Evolutionary conservation across 768 basidiomycete species (phyloP).

Genomic region (Arthromyces matolae): DNA sequence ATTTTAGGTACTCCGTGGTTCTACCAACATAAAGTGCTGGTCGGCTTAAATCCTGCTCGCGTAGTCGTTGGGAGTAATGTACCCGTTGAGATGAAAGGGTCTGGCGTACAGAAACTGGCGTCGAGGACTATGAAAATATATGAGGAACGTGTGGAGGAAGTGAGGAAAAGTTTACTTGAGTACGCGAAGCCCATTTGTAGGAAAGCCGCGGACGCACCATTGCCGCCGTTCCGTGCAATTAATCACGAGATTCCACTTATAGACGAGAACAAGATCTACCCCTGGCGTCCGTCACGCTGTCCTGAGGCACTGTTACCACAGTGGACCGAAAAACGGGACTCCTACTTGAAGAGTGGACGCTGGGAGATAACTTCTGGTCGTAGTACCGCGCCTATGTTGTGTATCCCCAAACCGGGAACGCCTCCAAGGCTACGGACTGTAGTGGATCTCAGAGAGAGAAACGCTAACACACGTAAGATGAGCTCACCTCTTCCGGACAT

Average conservation of each 20-base stretch:
- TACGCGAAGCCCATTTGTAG: conserved; percentile 25
- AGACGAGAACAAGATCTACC: conserved; percentile 15
- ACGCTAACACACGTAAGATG: conserved; percentile 8
- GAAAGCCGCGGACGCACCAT: conserved; percentile 21
- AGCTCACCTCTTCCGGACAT: conserved; percentile 2
- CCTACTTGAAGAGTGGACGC: conserved; percentile 23
- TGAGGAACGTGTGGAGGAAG: conserved; percentile 10
- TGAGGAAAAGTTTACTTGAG: conserved; percentile 13
- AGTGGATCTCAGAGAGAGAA: not conserved
- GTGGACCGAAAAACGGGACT: conserved; percentile 27
- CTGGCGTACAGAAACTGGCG: conserved; percentile 5
- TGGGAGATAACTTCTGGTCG: conserved; percentile 28
- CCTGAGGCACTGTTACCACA: conserved; percentile 31
- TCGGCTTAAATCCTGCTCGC: conserved; percentile 23
- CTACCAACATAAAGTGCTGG: conserved; percentile 19
- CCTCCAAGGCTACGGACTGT: not conserved
- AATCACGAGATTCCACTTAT: no score
- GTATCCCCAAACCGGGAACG: conserved; percentile 3
- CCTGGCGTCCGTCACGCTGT: conserved; percentile 32
- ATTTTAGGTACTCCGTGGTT: conserved; percentile 38
- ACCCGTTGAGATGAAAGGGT: conserved; percentile 19
- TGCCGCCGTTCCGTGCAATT: conserved; percentile 37
- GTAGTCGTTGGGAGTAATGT: conserved; percentile 21
- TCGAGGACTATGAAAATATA: conserved; percentile 7
- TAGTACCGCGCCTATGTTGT: conserved; percentile 33